Evolutionary conservation across 257 asterid genomes (phyloP), one percentile per base, ranked within the genome.

Genomic region (Penstemon newberryi): DNA sequence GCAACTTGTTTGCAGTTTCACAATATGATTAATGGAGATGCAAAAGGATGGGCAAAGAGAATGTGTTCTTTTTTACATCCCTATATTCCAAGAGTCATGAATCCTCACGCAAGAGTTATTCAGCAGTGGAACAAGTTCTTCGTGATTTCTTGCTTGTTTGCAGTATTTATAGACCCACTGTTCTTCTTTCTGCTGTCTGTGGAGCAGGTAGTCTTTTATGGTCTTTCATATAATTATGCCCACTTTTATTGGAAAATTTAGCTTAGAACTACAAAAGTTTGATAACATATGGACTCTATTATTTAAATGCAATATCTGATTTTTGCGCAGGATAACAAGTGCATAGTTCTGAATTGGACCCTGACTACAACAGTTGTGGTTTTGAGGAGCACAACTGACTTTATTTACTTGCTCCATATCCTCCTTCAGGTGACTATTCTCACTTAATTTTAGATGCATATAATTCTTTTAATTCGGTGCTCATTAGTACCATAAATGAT

Each of bases 101-200:
- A 86, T 81, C 96, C 93, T 71, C 96, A 89, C 56, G 51, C 83
- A 0, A 76, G 77, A 78, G 64, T 49, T 62, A 85, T 91, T 70
- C 97, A 91, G 78, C 77, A 71, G 75, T 89, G 95, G 97, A 86
- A 85, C 86, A 69, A 84, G 77, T 91, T 91, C 83, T 91, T 91
- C 43, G 91, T 81, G 55, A 73, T 87, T 76, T 81, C 87, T 73
- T 88, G 90, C 86, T 80, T 86, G 69, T 69, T 84, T 78, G 95
- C 96, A 10, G 80, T 85, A 70, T 85, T 87, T 71, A 54, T 91
- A 40, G 97, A 91, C 83, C 97, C 97, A 0, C 39, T 91, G 64
- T 91, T 88, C 95, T 88, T 89, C 78, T 87, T 91, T 75, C 79
- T 84, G 71, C 75, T 86, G 63, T 70, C 47, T 50, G 91, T 85